Percentiles rank a stretch among this genome's conserved stretches.
phyloP scores from a whole-genome alignment of 2,329 filamentous ascomycete species.

The Chaetomium sp. region DNA sequence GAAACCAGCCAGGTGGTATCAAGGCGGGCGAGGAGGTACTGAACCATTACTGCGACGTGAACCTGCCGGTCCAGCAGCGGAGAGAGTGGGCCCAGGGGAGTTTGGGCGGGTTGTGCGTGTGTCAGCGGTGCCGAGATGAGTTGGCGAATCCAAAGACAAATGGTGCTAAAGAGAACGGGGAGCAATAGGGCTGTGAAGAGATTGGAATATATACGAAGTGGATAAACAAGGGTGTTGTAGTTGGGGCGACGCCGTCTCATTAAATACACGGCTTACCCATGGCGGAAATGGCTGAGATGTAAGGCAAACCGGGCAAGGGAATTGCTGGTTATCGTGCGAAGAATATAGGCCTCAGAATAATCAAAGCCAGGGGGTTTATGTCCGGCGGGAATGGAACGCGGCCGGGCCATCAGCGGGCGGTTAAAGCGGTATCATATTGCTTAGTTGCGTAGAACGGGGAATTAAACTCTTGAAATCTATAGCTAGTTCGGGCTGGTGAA shows the following conservation, averaged over 20 bases:
- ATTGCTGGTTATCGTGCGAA: neutral
- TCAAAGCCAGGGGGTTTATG: neutral
- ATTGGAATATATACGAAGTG: neutral
- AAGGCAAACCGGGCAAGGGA: neutral
- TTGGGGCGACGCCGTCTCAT: neutral
- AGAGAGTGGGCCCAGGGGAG: slow-evolving; percentile 88
- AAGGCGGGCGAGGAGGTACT: slow-evolving; percentile 80
- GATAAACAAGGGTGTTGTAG: neutral
- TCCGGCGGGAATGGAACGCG: neutral
- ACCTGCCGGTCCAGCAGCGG: slow-evolving; percentile 73
- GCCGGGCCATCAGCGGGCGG: neutral
- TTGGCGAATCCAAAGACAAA: slow-evolving; percentile 29
- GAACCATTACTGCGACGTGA: slow-evolving; percentile 92
- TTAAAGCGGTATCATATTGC: neutral
- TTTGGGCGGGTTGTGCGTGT: slow-evolving; percentile 87
- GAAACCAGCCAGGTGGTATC: slow-evolving; percentile 60
- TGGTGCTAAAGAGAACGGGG: slow-evolving; percentile 36
- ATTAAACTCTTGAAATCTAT: neutral
- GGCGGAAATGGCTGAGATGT: neutral
- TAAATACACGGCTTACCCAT: neutral
- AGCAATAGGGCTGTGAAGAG: neutral
- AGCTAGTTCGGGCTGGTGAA: neutral
- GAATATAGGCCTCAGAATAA: neutral
- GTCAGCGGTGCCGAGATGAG: slow-evolving; percentile 77
- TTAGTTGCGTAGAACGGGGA: neutral